Base-by-base conservation (phyloP, 2,329 filamentous ascomycete species). In the Microsporum ferrugineum region DNA sequence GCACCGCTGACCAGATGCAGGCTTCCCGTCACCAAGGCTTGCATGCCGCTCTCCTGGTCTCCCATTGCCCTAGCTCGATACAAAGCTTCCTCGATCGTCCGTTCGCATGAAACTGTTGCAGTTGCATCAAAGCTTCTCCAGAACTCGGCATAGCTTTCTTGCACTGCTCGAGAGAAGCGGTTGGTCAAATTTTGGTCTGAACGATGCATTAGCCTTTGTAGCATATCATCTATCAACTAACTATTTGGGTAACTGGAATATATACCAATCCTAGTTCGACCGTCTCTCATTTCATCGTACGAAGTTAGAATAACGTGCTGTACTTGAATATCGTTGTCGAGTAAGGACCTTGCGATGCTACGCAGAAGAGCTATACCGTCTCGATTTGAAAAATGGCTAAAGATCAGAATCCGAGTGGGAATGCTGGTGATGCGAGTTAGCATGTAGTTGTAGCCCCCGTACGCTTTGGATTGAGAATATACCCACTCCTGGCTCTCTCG, bases 1-100 rank as follows among this genome's bases (percentile, higher is more conserved):
- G 77, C 79, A 10, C 79, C 81, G 0, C 84, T 84, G 0, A 86
- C 81, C 0, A 87, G 75, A 70, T 86, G 83, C 64, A 87, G 71
- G 69, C 84, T 86, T 1, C 84, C 84, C 2, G 84, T 86, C 57
- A 86, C 76, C 31, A 85, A 53, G 10, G 51, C 60, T 31, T 65
- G 60, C 57, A 63, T 55, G 17, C 60, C 65, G 31, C 34, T 49
- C 0, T 57, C 17, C 17, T 57, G 34, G 6, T 55, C 41, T 12
- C 59, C 64, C 2, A 65, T 61, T 8, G 29, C 38, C 47, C 39
- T 62, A 12, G 62, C 66, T 12, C 60, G 38, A 10, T 62, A 36
- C 6, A 69, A 36, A 8, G 67, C 66, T 7, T 62, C 60, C 56
- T 65, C 62, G 27, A 67, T 62, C 17, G 47, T 62, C 5, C 55